Conservation (phyloP, 2,329 filamentous ascomycete species). For the Sporothrix dimorphospora region DNA sequence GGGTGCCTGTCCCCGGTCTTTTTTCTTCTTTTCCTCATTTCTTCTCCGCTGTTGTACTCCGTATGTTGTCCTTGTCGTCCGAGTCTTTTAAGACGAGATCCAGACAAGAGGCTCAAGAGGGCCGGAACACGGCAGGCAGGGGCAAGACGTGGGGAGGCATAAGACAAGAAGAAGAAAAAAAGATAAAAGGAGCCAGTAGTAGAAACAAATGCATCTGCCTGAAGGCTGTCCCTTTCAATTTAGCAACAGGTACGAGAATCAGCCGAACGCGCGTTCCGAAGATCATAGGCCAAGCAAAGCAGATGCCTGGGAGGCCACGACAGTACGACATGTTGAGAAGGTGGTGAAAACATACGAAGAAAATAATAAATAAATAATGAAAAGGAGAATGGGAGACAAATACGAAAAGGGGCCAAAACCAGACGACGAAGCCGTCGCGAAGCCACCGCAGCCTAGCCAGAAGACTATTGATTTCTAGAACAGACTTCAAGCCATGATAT, state of each 20-base stretch:
- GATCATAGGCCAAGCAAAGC: not conserved
- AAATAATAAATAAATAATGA: not conserved
- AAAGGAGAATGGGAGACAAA: not conserved
- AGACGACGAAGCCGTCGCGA: not conserved
- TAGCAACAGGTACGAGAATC: not conserved
- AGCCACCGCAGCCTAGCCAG: not conserved
- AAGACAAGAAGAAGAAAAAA: not conserved
- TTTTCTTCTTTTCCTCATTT: not conserved
- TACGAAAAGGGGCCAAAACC: not conserved
- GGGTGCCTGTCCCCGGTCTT: not conserved
- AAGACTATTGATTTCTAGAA: slow-evolving; percentile 3
- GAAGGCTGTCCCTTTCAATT: slow-evolving; percentile 4
- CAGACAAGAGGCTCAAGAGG: not conserved
- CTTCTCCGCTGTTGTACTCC: not conserved
- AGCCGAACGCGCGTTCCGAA: slow-evolving; percentile 4
- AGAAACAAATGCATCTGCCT: not conserved
- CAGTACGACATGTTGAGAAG: not conserved
- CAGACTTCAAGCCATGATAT: not conserved
- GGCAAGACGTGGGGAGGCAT: not conserved
- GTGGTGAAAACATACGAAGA: not conserved
- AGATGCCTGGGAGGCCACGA: not conserved
- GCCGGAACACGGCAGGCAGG: not conserved
- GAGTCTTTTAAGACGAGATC: not conserved
- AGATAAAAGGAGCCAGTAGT: not conserved
- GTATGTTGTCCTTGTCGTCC: not conserved